Evolutionary conservation across 202 grass and related monocot genomes (phyloP), one percentile per base, ranked within the genome.

Genomic region (Miscanthus sacchariflorus): DNA sequence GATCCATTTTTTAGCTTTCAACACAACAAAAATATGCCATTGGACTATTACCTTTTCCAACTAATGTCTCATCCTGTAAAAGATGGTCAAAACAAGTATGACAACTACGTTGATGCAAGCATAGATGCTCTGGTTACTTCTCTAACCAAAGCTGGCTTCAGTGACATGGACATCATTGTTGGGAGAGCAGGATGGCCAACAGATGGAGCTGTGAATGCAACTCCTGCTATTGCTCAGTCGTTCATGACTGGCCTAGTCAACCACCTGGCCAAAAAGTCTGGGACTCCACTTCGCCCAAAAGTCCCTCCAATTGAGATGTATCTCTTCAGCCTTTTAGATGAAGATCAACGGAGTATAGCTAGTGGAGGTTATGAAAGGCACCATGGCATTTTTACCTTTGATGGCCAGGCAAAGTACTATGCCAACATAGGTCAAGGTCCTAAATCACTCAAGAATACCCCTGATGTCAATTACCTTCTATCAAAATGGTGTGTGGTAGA

Each of bases 171-270:
- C 77, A 95, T 96, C 74, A 77, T 96, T 38, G 81, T 99, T 5
- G 96, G 94, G 40, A 88, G 79, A 88, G 84, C 88, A 87, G 96
- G 96, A 90, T 99, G 96, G 96, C 96, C 96, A 70, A 92, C 96
- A 54, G 94, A 99, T 90, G 96, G 92, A 88, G 96, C 94, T 68
- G 68, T 91, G 36, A 99, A 96, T 74, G 96, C 96, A 84, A 96
- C 94, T 67, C 77, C 92, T 45, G 82, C 78, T 72, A 81, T 86
- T 86, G 92, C 96, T n/a, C 92, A 95, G 71, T 92, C 87, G 3
- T 96, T 99, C 85, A 92, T 91, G 89, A 87, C 91, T 86, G 96
- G 94, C 68, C 86, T 99, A 76, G 86, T 96, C 25, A 84, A 92
- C 50, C 94, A 96, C 83, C 82, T 99, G 70, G 90, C 88, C 13